A percentile compares a stretch with the other conserved stretches of the same genome.
These are phyloP conservation scores for Phytophthora sansomeana DNA, from an alignment of 352 stramenopile genomes.

Conservation along the genomic window DNA sequence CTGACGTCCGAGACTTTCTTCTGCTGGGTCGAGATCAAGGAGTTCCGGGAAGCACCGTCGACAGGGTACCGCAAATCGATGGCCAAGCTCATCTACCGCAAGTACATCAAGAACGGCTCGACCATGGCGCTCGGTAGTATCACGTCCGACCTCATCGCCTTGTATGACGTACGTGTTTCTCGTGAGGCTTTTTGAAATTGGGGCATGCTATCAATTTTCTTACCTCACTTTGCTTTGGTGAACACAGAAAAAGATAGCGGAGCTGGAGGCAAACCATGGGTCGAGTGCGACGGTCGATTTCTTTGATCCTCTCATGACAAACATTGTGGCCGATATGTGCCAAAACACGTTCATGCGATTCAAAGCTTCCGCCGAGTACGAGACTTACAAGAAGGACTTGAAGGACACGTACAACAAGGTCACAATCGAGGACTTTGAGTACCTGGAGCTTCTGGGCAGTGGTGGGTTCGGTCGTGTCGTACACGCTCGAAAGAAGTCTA, in stretches of 20 bases:
- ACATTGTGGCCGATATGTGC: constrained; percentile 80
- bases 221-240: constrained; percentile 5
- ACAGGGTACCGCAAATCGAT: constrained; percentile 74
- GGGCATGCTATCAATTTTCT: background rate
- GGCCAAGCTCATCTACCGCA: constrained; percentile 87
- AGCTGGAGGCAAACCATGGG: constrained; percentile 51
- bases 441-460: constrained; percentile 86
- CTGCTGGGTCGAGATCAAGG: constrained; percentile 89
- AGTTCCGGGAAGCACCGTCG: constrained; percentile 77
- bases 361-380: constrained; percentile 74
- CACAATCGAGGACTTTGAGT: constrained; percentile 87
- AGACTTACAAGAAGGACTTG: constrained; percentile 76
- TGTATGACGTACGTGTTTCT: constrained; percentile 68
- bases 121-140: constrained; percentile 82
- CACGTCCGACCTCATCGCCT: constrained; percentile 70
- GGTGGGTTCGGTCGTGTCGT: constrained; percentile 93
- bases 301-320: constrained; percentile 72
- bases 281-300: constrained; percentile 65
- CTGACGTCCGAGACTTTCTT: constrained; percentile 86
- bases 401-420: constrained; percentile 91
- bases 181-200: background rate
- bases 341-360: constrained; percentile 87
- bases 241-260: constrained; percentile 67
- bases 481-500: constrained; percentile 91
- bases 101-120: constrained; percentile 83